A percentile compares a stretch with the other conserved stretches of the same genome.
Evolutionary conservation across 2,329 filamentous ascomycete species (phyloP).

Genomic region (Nemania sp.): DNA sequence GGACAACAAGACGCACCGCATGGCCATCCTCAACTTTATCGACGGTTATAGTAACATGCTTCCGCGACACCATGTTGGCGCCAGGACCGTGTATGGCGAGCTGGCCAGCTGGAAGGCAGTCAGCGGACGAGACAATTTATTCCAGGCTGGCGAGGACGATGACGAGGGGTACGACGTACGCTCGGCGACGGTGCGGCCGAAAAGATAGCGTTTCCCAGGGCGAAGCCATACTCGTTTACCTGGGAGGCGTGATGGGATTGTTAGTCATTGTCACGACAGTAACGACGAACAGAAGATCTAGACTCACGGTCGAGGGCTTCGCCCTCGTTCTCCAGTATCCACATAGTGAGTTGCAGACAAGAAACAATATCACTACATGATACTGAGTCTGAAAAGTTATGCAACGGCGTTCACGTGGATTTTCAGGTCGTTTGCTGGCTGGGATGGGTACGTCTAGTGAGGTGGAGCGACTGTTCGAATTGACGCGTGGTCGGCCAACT

Average conservation of each 20-base stretch:
- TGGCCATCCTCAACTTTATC: constrained; percentile 66
- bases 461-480: constrained; percentile 3
- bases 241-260: constrained; percentile 40
- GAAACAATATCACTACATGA: not conserved
- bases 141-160: not conserved
- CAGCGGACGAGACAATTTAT: constrained; percentile 1
- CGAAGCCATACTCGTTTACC: constrained; percentile 80
- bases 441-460: not conserved
- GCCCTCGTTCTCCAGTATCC: constrained; percentile 59
- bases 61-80: constrained; percentile 83
- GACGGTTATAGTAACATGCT: constrained; percentile 81
- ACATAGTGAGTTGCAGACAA: constrained; percentile 47
- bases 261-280: constrained; percentile 25
- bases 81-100: constrained; percentile 63
- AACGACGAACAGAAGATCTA: constrained; percentile 20
- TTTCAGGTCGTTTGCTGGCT: not conserved
- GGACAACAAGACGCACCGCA: constrained; percentile 56
- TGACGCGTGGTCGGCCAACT: not conserved
- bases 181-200: constrained; percentile 76
- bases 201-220: constrained; percentile 82
- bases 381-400: not conserved
- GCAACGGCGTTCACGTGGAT: not conserved
- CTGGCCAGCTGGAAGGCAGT: constrained; percentile 57
- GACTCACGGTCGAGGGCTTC: constrained; percentile 51
- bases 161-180: constrained; percentile 47